Evolutionary conservation across 257 asterid genomes (phyloP).

Genomic region (Fraxinus anomala): DNA sequence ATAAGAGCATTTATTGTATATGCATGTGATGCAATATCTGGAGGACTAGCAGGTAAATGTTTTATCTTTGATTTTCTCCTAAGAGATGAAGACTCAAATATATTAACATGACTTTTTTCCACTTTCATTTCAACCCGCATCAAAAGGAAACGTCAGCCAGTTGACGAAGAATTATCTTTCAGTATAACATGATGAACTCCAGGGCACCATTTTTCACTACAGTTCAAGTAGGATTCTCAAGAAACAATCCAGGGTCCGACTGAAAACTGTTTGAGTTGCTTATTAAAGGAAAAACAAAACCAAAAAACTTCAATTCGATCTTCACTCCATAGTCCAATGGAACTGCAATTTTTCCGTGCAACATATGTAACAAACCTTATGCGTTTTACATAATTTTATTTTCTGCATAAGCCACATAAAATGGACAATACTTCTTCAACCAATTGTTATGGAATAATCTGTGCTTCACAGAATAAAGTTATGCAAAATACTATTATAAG

Average conservation of each 20-base stretch:
- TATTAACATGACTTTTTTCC: background rate
- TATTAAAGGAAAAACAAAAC: background rate
- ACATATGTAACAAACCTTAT: background rate
- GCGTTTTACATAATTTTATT: background rate
- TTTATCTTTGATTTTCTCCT: background rate
- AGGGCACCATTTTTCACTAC: background rate
- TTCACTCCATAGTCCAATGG: background rate
- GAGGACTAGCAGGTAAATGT: background rate
- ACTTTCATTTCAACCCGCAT: background rate
- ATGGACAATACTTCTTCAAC: constrained; percentile 3
- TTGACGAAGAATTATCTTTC: background rate
- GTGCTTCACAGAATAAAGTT: background rate
- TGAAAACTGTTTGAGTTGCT: background rate
- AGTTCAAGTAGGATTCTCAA: background rate
- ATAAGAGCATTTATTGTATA: background rate
- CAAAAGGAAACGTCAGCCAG: background rate
- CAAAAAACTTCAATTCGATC: background rate
- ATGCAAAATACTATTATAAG: background rate
- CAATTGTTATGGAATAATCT: background rate
- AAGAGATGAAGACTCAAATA: background rate
- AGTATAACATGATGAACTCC: background rate
- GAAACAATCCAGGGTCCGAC: constrained; percentile 1
- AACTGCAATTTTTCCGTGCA: background rate
- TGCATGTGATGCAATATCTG: background rate
- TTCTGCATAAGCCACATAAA: constrained; percentile 3